These are phyloP conservation scores for Blastobotrys apis DNA, from an alignment of 1,139 yeast genomes.

Conservation along the genomic window DNA sequence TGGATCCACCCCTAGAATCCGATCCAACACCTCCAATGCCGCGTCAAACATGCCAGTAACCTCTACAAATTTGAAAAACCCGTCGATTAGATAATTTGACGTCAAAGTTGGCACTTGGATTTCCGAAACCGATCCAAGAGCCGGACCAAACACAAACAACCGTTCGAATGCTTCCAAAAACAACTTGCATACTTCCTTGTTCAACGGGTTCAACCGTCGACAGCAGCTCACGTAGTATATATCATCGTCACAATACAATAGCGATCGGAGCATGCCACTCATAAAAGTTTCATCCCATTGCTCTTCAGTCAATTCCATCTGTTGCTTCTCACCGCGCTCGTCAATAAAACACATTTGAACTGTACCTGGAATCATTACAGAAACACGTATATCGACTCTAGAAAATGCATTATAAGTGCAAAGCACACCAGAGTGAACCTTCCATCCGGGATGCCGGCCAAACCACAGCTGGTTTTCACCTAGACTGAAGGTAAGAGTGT, in stretches of 20 bases:
- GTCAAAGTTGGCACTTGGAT: slow-evolving; percentile 65
- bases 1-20: slow-evolving; percentile 44
- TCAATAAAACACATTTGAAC: slow-evolving; percentile 69
- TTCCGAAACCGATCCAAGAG: slow-evolving; percentile 58
- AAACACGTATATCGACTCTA: slow-evolving; percentile 63
- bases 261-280: slow-evolving; percentile 65
- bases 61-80: slow-evolving; percentile 59
- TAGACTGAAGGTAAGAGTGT: slow-evolving; percentile 61
- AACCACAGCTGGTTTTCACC: slow-evolving; percentile 63
- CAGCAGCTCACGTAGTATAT: slow-evolving; percentile 60
- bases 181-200: slow-evolving; percentile 38
- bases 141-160: slow-evolving; percentile 61
- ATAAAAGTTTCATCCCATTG: slow-evolving; percentile 81
- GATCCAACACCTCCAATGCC: slow-evolving; percentile 52
- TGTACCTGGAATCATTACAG: slow-evolving; percentile 70
- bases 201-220: slow-evolving; percentile 62
- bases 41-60: slow-evolving; percentile 60
- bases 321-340: slow-evolving; percentile 45
- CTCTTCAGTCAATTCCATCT: slow-evolving; percentile 33
- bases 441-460: slow-evolving; percentile 73
- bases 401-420: slow-evolving; percentile 68
- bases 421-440: slow-evolving; percentile 66
- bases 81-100: slow-evolving; percentile 73
- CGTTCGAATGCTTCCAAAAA: slow-evolving; percentile 59
- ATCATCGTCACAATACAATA: slow-evolving; percentile 65